These are phyloP conservation scores for Jackrogersella multiformis DNA, from an alignment of 495 filamentous ascomycete species.

Conservation along the genomic window DNA sequence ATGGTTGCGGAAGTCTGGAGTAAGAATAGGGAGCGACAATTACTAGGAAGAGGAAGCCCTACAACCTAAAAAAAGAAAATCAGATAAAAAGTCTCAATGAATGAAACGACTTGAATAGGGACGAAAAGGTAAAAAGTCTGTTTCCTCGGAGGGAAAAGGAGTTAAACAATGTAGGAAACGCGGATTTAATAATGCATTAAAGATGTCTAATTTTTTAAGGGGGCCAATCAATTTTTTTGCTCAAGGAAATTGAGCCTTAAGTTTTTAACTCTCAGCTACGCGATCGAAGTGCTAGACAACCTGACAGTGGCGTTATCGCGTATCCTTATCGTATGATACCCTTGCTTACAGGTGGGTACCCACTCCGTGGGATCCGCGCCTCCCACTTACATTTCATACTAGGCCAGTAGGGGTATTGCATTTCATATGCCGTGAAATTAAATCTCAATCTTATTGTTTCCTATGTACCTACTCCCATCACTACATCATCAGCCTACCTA, in stretches of 20 bases:
- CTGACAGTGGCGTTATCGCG: conserved; percentile 47
- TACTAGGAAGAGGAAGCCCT: conserved; percentile 11
- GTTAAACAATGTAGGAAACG: conserved; percentile 24
- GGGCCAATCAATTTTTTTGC: conserved; percentile 30
- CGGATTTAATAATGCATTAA: conserved; percentile 37
- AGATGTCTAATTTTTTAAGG: conserved; percentile 25
- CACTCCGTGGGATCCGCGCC: conserved; percentile 22
- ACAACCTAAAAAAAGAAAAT: conserved; percentile 3
- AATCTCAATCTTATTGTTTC: conserved; percentile 10
- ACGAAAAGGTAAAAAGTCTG: conserved; percentile 3
- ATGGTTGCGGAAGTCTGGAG: conserved; percentile 40
- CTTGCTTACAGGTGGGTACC: conserved; percentile 6
- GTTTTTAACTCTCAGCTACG: conserved; percentile 7
- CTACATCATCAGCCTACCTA: too few species aligned
- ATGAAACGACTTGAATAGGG: conserved; percentile 11
- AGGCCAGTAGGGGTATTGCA: too few species aligned
- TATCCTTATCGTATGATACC: conserved; percentile 48
- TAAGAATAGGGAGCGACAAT: conserved; percentile 4
- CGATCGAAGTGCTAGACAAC: conserved; percentile 20
- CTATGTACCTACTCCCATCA: too few species aligned
- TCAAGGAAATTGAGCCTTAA: conserved; percentile 30
- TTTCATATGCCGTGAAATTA: conserved; percentile 6
- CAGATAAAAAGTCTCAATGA: background rate
- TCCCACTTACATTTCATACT: too few species aligned
- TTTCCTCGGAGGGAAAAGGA: conserved; percentile 22